A percentile compares a stretch with the other conserved stretches of the same genome.
Conservation (phyloP, 129 eudicot genomes). For the Flaveria sonorensis region DNA sequence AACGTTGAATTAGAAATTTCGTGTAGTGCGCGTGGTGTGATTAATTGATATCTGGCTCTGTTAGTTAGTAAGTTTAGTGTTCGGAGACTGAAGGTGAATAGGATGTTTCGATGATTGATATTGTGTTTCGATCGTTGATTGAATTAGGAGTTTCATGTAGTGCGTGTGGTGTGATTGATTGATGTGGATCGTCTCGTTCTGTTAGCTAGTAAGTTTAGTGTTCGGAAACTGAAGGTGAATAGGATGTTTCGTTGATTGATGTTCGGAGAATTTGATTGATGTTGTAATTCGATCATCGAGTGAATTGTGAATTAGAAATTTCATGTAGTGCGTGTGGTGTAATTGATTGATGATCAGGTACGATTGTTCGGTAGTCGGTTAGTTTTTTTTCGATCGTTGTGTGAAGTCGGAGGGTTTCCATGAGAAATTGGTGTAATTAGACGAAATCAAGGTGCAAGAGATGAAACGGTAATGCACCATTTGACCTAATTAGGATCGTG, state of each 20-base stretch:
- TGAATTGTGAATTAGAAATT: not conserved
- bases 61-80: too few relatives aligned
- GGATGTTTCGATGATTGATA: not conserved
- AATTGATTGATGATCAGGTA: not conserved
- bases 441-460: constrained; percentile 22
- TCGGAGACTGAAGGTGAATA: too few relatives aligned
- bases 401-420: not conserved
- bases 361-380: not conserved
- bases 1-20: not conserved
- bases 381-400: not conserved
- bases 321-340: constrained; percentile 5
- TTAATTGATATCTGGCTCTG: not conserved
- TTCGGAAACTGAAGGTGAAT: too few relatives aligned
- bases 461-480: constrained; percentile 6
- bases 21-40: not conserved
- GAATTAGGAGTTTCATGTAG: not conserved
- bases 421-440: not conserved
- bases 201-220: too few relatives aligned
- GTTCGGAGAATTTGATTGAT: constrained; percentile 8
- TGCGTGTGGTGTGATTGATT: constrained; percentile 2
- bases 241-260: not conserved
- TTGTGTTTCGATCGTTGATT: constrained; percentile 13
- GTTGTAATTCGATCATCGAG: constrained; percentile 14
- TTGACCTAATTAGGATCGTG: constrained; percentile 28
- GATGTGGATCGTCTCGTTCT: not conserved